Conservation (phyloP, 495 filamentous ascomycete genomes). For the Wilcoxina mikolae region DNA sequence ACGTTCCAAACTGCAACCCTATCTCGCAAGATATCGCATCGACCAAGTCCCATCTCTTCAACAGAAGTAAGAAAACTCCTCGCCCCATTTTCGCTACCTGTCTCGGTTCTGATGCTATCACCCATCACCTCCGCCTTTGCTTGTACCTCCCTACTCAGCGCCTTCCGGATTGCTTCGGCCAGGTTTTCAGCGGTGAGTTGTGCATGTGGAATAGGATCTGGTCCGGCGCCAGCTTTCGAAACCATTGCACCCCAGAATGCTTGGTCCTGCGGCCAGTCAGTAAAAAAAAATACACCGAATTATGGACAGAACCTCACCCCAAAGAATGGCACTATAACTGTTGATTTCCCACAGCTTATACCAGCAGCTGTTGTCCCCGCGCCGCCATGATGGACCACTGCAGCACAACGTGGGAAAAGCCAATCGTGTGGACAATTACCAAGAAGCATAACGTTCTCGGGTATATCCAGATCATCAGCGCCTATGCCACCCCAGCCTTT, state of each 20-base stretch:
- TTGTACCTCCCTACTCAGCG: conserved; percentile 44
- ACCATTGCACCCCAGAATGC: conserved; percentile 78
- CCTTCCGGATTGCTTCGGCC: conserved; percentile 47
- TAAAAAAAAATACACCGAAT: too few relatives aligned
- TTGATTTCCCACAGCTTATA: conserved; percentile 49
- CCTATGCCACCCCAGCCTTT: conserved; percentile 56
- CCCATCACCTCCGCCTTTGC: conserved; percentile 41
- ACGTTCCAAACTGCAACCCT: conserved; percentile 53
- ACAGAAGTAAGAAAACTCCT: conserved; percentile 52
- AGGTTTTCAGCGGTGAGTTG: conserved; percentile 46
- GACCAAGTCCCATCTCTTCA: conserved; percentile 30
- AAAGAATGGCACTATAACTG: conserved; percentile 54
- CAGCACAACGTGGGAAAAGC: conserved; percentile 49
- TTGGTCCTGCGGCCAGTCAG: too few relatives aligned
- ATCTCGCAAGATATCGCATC: conserved; percentile 50
- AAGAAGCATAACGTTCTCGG: conserved; percentile 37
- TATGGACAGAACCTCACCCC: too few relatives aligned
- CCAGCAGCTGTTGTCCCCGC: conserved; percentile 54
- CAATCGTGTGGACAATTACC: conserved; percentile 59
- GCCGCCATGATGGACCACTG: conserved; percentile 52
- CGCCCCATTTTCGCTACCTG: conserved; percentile 58
- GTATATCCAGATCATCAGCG: conserved; percentile 29
- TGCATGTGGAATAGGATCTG: conserved; percentile 58
- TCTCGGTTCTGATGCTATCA: conserved; percentile 40
- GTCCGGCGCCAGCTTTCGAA: conserved; percentile 42